These are phyloP conservation scores for Aspergillus awamori DNA, from an alignment of 2,329 filamentous ascomycete genomes.

Conservation along the genomic window DNA sequence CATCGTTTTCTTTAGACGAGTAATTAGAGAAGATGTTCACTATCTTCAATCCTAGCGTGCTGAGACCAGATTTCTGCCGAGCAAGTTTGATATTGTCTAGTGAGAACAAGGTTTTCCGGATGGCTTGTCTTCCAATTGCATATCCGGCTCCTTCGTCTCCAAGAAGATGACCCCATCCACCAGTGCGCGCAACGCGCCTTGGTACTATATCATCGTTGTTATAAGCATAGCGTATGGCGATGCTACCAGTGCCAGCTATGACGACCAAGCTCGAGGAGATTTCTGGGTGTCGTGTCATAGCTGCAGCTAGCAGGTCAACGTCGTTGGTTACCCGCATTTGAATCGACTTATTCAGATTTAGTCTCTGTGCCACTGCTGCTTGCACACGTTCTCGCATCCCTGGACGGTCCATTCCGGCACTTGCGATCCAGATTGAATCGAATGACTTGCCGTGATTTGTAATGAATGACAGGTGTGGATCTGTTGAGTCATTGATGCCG, in stretches of 20 bases:
- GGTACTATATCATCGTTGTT: constrained; percentile 11
- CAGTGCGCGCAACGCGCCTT: constrained; percentile 36
- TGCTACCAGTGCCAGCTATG: too few species aligned
- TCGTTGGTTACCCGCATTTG: constrained; percentile 42
- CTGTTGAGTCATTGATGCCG: too few species aligned
- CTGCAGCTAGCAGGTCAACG: constrained; percentile 30
- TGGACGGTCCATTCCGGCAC: constrained; percentile 46
- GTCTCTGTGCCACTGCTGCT: constrained; percentile 26
- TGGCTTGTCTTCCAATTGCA: constrained; percentile 42
- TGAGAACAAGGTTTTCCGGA: constrained; percentile 35
- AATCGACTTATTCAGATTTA: constrained; percentile 23
- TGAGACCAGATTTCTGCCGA: too few species aligned
- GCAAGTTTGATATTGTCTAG: too few species aligned
- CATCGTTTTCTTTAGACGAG: too few species aligned
- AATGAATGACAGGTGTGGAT: too few species aligned
- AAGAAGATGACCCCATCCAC: constrained; percentile 50
- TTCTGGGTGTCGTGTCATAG: too few species aligned
- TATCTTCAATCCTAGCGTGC: too few species aligned
- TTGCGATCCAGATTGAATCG: constrained; percentile 41
- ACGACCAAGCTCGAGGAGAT: too few species aligned
- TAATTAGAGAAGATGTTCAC: too few species aligned
- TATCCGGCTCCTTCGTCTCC: constrained; percentile 51
- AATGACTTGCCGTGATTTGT: constrained; percentile 8
- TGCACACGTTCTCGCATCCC: constrained; percentile 24
- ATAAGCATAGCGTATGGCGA: too few species aligned